Percentiles rank a stretch among this genome's conserved stretches.
phyloP scores from a whole-genome alignment of 2,329 filamentous ascomycete species.

The Mycosphaerella arachidis region DNA sequence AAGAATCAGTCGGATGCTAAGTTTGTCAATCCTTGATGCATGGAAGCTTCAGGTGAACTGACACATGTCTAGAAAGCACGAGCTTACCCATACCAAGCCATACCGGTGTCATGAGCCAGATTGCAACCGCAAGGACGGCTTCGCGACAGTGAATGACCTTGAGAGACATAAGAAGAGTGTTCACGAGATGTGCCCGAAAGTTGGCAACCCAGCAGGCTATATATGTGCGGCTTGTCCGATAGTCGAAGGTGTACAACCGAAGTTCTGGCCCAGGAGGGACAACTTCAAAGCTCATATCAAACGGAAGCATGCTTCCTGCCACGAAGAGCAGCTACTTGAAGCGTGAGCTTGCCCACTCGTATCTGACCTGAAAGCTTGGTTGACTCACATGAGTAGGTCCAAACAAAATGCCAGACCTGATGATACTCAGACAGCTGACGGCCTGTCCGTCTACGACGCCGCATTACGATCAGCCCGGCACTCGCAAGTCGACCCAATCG shows the following conservation, averaged over 20 bases:
- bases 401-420: constrained; percentile 15
- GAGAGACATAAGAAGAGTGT: constrained; percentile 69
- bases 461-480: constrained; percentile 8
- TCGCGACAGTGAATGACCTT: constrained; percentile 76
- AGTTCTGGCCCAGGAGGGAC: constrained; percentile 75
- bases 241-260: constrained; percentile 48
- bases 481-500: constrained; percentile 7
- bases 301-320: constrained; percentile 54
- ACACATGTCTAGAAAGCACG: constrained; percentile 61
- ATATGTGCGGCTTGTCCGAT: constrained; percentile 59
- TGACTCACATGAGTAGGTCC: constrained; percentile 10
- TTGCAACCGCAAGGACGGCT: constrained; percentile 60
- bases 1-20: constrained; percentile 22
- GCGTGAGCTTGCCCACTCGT: constrained; percentile 9
- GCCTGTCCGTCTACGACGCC: not conserved
- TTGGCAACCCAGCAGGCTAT: constrained; percentile 39
- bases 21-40: constrained; percentile 7
- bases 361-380: not conserved
- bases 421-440: constrained; percentile 10
- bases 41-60: not conserved
- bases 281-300: constrained; percentile 80
- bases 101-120: constrained; percentile 55
- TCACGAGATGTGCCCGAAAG: constrained; percentile 51
- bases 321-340: constrained; percentile 17
- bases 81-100: constrained; percentile 64